A percentile compares a stretch with the other conserved stretches of the same genome.
Evolutionary conservation across 2,329 filamentous ascomycete genomes (phyloP).

Genomic region (Mollisia scopiformis): DNA sequence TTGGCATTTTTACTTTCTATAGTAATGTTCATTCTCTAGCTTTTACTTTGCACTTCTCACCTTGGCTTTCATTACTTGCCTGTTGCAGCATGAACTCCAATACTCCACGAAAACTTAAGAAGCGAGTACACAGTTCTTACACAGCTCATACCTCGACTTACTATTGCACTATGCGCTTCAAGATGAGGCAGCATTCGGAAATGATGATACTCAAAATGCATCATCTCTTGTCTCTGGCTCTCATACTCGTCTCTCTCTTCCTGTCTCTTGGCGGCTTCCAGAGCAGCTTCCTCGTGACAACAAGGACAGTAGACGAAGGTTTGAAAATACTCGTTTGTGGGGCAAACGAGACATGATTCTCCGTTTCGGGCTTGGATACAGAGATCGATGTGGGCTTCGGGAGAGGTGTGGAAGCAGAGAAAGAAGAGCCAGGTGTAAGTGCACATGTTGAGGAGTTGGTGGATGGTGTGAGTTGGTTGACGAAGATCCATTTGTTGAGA

Average conservation of each 20-base stretch:
- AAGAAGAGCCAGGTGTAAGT: not conserved
- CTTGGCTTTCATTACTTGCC: not conserved
- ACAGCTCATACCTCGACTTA: not conserved
- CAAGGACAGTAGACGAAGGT: not conserved
- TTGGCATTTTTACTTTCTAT: too few species aligned
- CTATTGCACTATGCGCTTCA: not conserved
- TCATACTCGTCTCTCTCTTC: not conserved
- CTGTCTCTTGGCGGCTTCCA: not conserved
- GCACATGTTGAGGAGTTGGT: not conserved
- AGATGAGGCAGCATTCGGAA: not conserved
- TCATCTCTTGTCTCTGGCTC: not conserved
- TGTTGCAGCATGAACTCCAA: not conserved
- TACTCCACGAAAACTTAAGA: not conserved
- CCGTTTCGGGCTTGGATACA: not conserved
- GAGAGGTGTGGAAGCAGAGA: not conserved
- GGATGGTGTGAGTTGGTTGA: not conserved
- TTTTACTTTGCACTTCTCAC: too few species aligned
- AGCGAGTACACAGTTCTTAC: not conserved
- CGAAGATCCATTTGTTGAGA: not conserved
- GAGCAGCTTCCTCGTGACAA: not conserved
- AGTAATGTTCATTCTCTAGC: too few species aligned
- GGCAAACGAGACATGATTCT: not conserved
- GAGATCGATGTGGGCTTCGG: not conserved
- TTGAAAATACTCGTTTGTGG: not conserved
- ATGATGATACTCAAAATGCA: not conserved